Conservation (phyloP, 75 land plant genomes). For the Cryptomeria japonica region DNA sequence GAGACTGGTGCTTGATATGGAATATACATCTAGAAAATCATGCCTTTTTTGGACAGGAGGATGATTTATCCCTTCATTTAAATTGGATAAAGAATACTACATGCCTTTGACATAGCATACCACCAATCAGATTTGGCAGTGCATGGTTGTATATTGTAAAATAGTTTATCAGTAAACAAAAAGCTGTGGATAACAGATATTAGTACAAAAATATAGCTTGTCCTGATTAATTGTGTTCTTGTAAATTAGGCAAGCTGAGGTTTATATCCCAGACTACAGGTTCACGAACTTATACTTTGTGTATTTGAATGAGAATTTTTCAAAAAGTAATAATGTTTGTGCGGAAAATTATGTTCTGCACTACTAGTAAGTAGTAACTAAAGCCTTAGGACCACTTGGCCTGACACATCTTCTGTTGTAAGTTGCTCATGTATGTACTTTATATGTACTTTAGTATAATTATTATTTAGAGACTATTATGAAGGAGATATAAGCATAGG, state of each 20-base stretch:
- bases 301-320: not conserved
- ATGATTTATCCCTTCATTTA: not conserved
- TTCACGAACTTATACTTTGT: not conserved
- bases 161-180: not conserved
- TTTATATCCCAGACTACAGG: not conserved
- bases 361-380: not conserved
- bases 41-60: not conserved
- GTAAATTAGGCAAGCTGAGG: not conserved
- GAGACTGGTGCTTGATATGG: not conserved
- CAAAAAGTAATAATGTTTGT: not conserved
- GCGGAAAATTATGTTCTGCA: not conserved
- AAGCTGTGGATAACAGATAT: not conserved
- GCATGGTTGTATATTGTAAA: constrained; percentile 13
- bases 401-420: not conserved
- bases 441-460: not conserved
- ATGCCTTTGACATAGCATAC: not conserved
- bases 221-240: not conserved
- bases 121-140: not conserved
- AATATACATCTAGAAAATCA: not conserved
- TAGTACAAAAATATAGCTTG: not conserved
- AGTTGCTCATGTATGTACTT: not conserved
- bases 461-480: not conserved
- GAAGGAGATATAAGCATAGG: not conserved
- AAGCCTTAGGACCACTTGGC: not conserved
- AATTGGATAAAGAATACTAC: not conserved